Conservation (phyloP, 805 yeast species). For the Pichia sporocuriosa region DNA sequence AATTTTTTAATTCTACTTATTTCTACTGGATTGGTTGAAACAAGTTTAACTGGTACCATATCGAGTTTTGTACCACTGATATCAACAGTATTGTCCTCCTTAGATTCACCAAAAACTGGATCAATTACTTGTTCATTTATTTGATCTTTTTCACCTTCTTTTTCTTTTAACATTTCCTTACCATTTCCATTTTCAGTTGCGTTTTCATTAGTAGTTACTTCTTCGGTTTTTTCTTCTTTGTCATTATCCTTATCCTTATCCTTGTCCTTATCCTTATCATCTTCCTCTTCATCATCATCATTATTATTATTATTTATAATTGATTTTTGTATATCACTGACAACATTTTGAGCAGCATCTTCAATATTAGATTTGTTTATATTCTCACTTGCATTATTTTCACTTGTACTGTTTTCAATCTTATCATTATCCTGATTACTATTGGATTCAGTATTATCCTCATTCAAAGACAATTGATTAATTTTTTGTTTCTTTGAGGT, state of each 20-base stretch:
- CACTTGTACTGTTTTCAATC: too few species aligned
- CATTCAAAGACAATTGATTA: not conserved
- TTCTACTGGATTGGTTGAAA: not conserved
- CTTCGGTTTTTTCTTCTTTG: not conserved
- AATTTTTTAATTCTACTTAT: slow-evolving; percentile 57
- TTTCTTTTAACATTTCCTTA: too few species aligned
- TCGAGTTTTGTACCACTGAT: not conserved
- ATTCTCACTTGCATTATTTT: too few species aligned
- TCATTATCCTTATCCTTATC: not conserved
- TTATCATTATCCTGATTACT: not conserved
- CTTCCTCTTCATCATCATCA: not conserved
- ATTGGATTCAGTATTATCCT: not conserved
- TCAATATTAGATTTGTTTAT: too few species aligned
- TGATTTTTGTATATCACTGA: not conserved
- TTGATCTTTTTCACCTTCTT: not conserved
- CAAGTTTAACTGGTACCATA: not conserved
- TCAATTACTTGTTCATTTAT: slow-evolving; percentile 4
- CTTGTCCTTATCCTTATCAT: not conserved
- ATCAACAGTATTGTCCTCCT: not conserved
- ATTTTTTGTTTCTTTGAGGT: not conserved
- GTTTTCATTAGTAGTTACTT: too few species aligned
- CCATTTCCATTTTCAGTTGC: too few species aligned
- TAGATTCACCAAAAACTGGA: slow-evolving; percentile 6
- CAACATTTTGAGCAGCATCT: not conserved
- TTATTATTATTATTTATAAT: not conserved